These are phyloP conservation scores for Thamnidium elegans DNA, from an alignment of 192 early-diverging fungal genomes.

Conservation along the genomic window DNA sequence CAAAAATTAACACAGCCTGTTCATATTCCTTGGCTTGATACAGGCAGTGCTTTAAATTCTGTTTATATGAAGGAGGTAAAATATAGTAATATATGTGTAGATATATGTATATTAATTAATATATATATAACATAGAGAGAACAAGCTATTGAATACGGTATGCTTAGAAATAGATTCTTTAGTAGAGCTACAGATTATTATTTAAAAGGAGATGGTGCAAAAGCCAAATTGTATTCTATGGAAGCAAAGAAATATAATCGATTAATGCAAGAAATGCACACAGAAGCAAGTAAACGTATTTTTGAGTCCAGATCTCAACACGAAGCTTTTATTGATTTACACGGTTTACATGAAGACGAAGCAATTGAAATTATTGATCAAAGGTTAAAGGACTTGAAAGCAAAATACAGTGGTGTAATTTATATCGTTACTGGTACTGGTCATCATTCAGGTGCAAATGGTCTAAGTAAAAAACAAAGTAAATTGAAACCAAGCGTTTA, in stretches of 20 bases:
- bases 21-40: constrained; percentile 48
- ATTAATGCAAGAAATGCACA: constrained; percentile 47
- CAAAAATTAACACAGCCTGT: constrained; percentile 23
- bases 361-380: constrained; percentile 41
- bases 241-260: constrained; percentile 48
- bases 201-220: constrained; percentile 42
- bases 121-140: constrained; percentile 31
- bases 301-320: constrained; percentile 42
- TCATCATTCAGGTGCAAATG: constrained; percentile 36
- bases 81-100: not conserved
- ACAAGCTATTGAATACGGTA: constrained; percentile 47
- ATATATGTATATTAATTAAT: constrained; percentile 1
- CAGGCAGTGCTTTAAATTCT: constrained; percentile 39
- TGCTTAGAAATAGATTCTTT: constrained; percentile 47
- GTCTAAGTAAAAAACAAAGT: constrained; percentile 18
- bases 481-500: constrained; percentile 27
- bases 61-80: constrained; percentile 35
- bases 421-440: constrained; percentile 54
- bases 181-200: constrained; percentile 43
- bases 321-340: constrained; percentile 51
- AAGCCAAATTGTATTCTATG: constrained; percentile 38
- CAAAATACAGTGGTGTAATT: constrained; percentile 39
- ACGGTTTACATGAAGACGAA: constrained; percentile 52
- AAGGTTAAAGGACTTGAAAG: constrained; percentile 39
- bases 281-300: constrained; percentile 45